Evolutionary conservation across 352 stramenopile genomes (phyloP).

Genomic region (Phytophthora litchii): DNA sequence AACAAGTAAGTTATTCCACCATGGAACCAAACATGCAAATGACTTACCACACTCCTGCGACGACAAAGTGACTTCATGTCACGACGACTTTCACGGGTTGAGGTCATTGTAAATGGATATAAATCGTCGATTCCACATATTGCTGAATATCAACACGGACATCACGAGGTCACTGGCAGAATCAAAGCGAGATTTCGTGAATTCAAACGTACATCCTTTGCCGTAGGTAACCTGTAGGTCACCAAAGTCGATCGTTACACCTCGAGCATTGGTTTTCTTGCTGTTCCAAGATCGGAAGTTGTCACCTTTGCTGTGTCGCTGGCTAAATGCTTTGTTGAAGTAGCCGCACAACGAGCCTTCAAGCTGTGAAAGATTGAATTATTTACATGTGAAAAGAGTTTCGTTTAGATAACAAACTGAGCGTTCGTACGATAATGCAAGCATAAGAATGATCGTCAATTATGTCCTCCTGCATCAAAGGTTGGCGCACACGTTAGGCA

Average conservation of each 20-base stretch:
- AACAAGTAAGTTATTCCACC: neutral
- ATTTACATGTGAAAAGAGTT: neutral
- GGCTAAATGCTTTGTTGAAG: conserved; percentile 64
- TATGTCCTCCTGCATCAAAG: conserved; percentile 47
- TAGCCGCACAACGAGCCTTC: conserved; percentile 76
- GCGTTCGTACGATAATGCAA: conserved; percentile 57
- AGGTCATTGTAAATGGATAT: neutral
- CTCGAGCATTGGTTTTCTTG: conserved; percentile 43
- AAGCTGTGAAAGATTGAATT: conserved; percentile 37
- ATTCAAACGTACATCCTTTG: conserved; percentile 41
- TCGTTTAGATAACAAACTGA: too few relatives aligned
- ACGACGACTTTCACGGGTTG: conserved; percentile 5
- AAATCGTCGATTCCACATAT: conserved; percentile 71
- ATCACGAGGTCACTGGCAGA: neutral
- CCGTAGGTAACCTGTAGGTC: conserved; percentile 65
- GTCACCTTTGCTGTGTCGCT: conserved; percentile 42
- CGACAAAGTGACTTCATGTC: conserved; percentile 13
- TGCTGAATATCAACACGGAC: conserved; percentile 22
- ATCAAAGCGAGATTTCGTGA: neutral
- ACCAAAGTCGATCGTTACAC: conserved; percentile 68
- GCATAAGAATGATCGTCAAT: conserved; percentile 45
- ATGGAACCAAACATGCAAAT: neutral
- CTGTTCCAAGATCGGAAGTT: conserved; percentile 59
- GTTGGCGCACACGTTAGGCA: neutral
- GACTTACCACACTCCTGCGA: conserved; percentile 48